These are phyloP conservation scores for Phlebiopsis gigantea DNA, from an alignment of 768 basidiomycete genomes.

Conservation along the genomic window DNA sequence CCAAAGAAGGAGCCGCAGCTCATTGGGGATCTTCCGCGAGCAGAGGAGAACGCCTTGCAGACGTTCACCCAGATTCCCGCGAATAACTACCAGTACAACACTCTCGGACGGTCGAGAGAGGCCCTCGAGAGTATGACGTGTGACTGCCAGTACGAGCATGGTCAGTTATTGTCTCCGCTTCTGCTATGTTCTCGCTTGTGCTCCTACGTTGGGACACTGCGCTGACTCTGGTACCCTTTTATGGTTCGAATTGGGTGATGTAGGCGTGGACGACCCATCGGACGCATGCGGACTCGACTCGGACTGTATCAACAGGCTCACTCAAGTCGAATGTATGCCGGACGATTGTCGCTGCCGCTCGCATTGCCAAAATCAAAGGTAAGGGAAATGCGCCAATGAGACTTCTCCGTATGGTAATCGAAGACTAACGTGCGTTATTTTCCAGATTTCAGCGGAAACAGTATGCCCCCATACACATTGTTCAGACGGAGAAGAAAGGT, in stretches of 20 bases:
- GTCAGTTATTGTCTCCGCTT: conserved; percentile 50
- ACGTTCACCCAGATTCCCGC: conserved; percentile 68
- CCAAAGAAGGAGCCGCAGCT: conserved; percentile 50
- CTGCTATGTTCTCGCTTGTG: background rate
- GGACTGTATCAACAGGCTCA: conserved; percentile 95
- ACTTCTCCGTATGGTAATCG: too few species aligned
- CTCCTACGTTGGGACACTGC: background rate
- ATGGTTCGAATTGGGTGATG: background rate
- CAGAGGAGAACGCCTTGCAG: conserved; percentile 63
- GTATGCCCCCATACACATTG: conserved; percentile 85
- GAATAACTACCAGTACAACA: conserved; percentile 85
- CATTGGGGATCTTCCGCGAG: conserved; percentile 75
- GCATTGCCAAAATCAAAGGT: conserved; percentile 94
- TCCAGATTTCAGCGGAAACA: conserved; percentile 80
- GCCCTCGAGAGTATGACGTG: conserved; percentile 91
- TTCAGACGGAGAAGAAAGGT: conserved; percentile 93
- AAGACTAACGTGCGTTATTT: background rate
- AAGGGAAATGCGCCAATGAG: too few species aligned
- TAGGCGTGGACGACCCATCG: conserved; percentile 55
- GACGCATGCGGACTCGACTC: conserved; percentile 81
- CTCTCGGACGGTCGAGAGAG: conserved; percentile 84
- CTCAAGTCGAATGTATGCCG: conserved; percentile 93
- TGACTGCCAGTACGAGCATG: conserved; percentile 81
- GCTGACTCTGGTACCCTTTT: background rate
- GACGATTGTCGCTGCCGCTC: conserved; percentile 81